Percentiles rank a stretch among this genome's conserved stretches.
These are phyloP conservation scores for Scedosporium boydii DNA, from an alignment of 2,329 filamentous ascomycete species.

Conservation along the genomic window DNA sequence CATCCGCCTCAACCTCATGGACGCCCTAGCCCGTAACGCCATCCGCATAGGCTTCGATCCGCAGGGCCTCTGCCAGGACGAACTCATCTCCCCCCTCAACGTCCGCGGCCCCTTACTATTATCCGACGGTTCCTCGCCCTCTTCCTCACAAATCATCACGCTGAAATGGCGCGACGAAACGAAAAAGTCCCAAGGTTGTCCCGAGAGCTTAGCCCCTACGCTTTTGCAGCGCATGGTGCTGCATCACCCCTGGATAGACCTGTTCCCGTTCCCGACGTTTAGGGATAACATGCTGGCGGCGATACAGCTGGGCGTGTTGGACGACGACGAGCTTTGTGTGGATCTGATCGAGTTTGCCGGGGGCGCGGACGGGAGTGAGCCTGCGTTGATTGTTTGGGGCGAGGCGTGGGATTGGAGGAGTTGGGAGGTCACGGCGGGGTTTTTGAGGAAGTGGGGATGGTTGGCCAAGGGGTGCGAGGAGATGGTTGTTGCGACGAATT, in stretches of 20 bases:
- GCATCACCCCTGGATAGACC: constrained; percentile 27
- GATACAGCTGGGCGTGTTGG: constrained; percentile 6
- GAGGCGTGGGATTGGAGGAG: constrained; percentile 31
- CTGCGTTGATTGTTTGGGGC: constrained; percentile 36
- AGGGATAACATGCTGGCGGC: constrained; percentile 21
- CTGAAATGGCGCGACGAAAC: neutral
- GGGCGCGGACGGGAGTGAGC: constrained; percentile 10
- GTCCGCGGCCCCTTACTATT: neutral
- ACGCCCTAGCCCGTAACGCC: constrained; percentile 10
- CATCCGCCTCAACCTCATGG: constrained; percentile 10
- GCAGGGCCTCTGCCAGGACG: constrained; percentile 9
- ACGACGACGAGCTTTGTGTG: constrained; percentile 14
- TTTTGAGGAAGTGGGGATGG: constrained; percentile 33
- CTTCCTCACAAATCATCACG: neutral
- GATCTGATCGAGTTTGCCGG: neutral
- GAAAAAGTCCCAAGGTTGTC: neutral
- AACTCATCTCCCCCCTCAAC: constrained; percentile 7
- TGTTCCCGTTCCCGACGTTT: constrained; percentile 23
- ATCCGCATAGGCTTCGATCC: constrained; percentile 6
- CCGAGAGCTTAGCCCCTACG: constrained; percentile 16
- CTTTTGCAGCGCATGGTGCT: constrained; percentile 16
- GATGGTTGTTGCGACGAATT: constrained; percentile 24
- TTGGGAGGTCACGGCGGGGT: constrained; percentile 37
- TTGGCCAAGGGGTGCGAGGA: constrained; percentile 25
- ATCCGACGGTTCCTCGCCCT: neutral